Conservation (phyloP, 805 yeast species). For the Hanseniaspora guilliermondii region DNA sequence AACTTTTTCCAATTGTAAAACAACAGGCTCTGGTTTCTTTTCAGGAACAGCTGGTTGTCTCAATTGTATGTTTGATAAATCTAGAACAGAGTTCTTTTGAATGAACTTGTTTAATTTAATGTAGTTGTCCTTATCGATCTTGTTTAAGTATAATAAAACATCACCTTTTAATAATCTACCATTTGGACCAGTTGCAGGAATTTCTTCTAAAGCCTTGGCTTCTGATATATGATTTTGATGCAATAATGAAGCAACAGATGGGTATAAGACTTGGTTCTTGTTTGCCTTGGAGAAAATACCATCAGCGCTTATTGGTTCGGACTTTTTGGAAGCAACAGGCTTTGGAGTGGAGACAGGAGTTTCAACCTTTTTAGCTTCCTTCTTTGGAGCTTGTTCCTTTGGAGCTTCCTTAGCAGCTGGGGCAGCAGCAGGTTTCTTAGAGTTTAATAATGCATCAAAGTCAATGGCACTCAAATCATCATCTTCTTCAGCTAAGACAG, state of each 20-base stretch:
- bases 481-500: conserved; percentile 73
- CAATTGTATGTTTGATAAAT: conserved; percentile 52
- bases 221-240: conserved; percentile 48
- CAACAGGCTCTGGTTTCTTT: conserved; percentile 21
- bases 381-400: conserved; percentile 18
- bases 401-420: conserved; percentile 17
- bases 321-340: conserved; percentile 16
- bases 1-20: conserved; percentile 18
- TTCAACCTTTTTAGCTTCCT: conserved; percentile 14
- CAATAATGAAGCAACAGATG: conserved; percentile 63
- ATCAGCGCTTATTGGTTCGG: conserved; percentile 10
- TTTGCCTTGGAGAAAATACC: conserved; percentile 37
- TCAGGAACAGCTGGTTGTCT: conserved; percentile 17
- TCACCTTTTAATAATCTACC: conserved; percentile 88
- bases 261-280: conserved; percentile 54
- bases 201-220: conserved; percentile 58
- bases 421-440: conserved; percentile 20
- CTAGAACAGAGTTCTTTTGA: conserved; percentile 47
- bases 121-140: conserved; percentile 47
- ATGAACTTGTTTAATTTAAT: conserved; percentile 43
- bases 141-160: conserved; percentile 70
- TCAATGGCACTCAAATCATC: conserved; percentile 63
- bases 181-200: conserved; percentile 76
- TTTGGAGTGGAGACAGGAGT: conserved; percentile 13
- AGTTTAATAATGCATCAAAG: conserved; percentile 34